Base-by-base conservation (phyloP, 352 stramenopile species). In the Pythium myriotylum region DNA sequence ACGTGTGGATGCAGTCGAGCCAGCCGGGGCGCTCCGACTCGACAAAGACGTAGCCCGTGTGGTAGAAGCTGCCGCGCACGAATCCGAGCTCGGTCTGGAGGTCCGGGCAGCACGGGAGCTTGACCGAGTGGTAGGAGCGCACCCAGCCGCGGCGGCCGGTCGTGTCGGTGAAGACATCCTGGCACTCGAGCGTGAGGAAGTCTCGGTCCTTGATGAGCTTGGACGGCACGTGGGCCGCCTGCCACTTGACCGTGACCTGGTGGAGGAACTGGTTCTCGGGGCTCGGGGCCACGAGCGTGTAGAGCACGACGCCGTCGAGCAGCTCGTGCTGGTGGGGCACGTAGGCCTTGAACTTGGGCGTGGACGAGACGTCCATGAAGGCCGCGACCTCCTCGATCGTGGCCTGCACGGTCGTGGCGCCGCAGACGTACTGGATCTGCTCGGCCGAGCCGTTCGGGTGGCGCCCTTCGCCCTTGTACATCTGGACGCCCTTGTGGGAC, bases 201-300 rank as follows among this genome's bases (percentile, higher is more conserved):
- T 91, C 83, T 19, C 83, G 79, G 65, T 88, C 77, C 65, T 82
- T 84, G 48, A 89, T 70, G 14, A 92, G 53, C 48, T 77, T 75
- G 42, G 79, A 88, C 27, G 79, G 72, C 52, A 84, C 70, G 24
- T 86, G 73, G 23, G 71, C 61, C 20, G 65, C 73, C 49, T 73
- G 76, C 84, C 84, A 92, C 59, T 84, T 85, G 65, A 89, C 73
- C 2, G 81, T 89, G 23, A 88, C 75, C 55, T 91, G 81, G 65
- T 87, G 84, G 19, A 82, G 75, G 20, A 47, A 64, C 20, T 76
- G 70, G 56, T 70, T 75, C 27, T 55, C 62, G 27, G 75, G 54
- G 2, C 46, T 37, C 17, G 77, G 61, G 32, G 76, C 61, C 20
- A 74, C 52, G 10, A 92, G 57, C 40, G 75, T 79, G 59, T 92